Evolutionary conservation across 306 rosid genomes (phyloP).

Genomic region (Quillaja saponaria): DNA sequence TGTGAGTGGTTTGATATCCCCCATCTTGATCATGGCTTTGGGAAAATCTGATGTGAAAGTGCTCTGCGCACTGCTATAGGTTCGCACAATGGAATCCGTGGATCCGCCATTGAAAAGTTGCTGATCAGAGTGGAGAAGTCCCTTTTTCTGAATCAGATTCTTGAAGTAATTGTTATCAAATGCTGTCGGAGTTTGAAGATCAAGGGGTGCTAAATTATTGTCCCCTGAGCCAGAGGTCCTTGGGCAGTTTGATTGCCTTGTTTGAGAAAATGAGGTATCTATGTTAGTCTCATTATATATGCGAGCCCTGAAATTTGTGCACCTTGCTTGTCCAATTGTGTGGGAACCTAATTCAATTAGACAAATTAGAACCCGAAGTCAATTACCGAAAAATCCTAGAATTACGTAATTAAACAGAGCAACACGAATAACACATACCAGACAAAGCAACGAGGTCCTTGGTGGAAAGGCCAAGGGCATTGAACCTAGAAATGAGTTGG

Average conservation of each 20-base stretch:
- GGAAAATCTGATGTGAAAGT: conserved; percentile 60
- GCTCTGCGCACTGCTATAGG: conserved; percentile 34
- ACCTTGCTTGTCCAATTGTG: conserved; percentile 87
- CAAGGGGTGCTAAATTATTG: conserved; percentile 84
- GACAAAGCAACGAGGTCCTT: conserved; percentile 76
- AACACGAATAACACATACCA: conserved; percentile 37
- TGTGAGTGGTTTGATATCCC: conserved; percentile 77
- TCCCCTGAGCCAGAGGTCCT: conserved; percentile 65
- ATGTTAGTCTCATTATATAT: conserved; percentile 71
- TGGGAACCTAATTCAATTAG: conserved; percentile 49
- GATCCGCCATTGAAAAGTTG: conserved; percentile 72
- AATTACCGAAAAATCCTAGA: background rate
- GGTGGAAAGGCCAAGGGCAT: conserved; percentile 68
- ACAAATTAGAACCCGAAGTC: background rate
- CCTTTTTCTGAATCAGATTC: conserved; percentile 60
- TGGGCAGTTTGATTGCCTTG: conserved; percentile 63
- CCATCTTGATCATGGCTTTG: conserved; percentile 76
- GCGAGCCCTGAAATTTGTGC: conserved; percentile 56
- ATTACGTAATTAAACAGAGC: background rate
- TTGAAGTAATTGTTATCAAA: conserved; percentile 77
- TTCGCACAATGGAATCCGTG: conserved; percentile 55
- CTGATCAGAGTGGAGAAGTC: conserved; percentile 89
- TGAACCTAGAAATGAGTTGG: conserved; percentile 60
- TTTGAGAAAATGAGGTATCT: conserved; percentile 45
- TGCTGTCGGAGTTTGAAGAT: conserved; percentile 49